Conservation (phyloP, 2,329 filamentous ascomycete genomes). For the Paecilomyces variotii region DNA sequence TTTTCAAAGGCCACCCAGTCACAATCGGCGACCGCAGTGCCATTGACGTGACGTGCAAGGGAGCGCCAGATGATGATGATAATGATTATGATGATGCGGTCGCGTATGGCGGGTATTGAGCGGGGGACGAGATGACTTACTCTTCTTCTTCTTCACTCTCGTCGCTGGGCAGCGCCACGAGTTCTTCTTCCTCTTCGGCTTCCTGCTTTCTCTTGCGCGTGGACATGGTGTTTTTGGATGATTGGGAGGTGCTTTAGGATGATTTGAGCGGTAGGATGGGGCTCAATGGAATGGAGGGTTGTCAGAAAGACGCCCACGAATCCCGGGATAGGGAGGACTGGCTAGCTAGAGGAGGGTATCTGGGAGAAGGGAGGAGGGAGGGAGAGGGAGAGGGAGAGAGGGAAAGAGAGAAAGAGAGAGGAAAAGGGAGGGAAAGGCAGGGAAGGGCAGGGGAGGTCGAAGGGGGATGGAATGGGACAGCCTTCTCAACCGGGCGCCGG, state of each 20-base stretch:
- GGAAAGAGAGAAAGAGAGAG: neutral
- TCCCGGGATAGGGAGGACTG: neutral
- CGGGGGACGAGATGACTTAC: conserved; percentile 23
- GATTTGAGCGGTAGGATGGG: neutral
- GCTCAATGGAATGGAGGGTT: neutral
- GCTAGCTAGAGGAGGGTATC: conserved; percentile 2
- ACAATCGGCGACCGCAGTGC: neutral
- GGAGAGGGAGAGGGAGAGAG: neutral
- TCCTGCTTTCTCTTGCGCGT: conserved; percentile 45
- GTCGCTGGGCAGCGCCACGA: conserved; percentile 42
- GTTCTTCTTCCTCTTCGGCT: conserved; percentile 35
- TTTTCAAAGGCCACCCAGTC: neutral
- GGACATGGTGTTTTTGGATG: conserved; percentile 26
- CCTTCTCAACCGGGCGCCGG: conserved; percentile 52
- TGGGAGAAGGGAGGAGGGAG: conserved; percentile 9
- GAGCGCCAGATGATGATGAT: neutral
- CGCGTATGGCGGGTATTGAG: neutral
- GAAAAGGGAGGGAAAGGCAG: conserved; percentile 5
- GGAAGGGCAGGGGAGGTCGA: conserved; percentile 9
- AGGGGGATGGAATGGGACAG: conserved; percentile 43
- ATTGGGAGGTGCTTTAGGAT: neutral
- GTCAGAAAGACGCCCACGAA: neutral
- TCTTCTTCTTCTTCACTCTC: conserved; percentile 45
- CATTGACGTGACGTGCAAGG: neutral
- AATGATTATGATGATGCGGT: neutral